Base-by-base conservation (phyloP, 2,329 filamentous ascomycete species). In the Fusarium albidum region DNA sequence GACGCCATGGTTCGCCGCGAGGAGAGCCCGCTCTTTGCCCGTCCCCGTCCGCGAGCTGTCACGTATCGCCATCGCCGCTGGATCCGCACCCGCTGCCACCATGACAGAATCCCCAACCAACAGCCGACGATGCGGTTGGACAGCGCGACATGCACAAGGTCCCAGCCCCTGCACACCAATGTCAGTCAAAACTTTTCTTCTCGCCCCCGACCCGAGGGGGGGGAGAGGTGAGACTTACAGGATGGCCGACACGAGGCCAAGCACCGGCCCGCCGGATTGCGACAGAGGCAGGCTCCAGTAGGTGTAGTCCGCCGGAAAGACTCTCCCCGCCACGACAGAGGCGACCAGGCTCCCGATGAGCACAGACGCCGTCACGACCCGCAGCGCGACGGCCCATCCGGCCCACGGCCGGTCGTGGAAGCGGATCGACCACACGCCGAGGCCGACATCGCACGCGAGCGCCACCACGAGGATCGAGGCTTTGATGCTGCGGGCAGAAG, bases 191-290 rank as follows among this genome's bases (percentile, higher is more conserved):
- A 13, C 8, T 38, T 17, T 29, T 13, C 26, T 18, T 31, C 9
- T 5, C 9, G 29, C 11, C 26, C 27, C 33, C 39, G 18, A n/a
- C 17, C 14, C 15, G 34, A 18, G 11, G 14, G 28, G 27, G 45
- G 27, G 44, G 35, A 25, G 27, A 29, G 29, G 27, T 33, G 15
- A 5, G 32, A 63, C 69, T 63, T 66, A 72, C 70, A 71, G 68
- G 43, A 71, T 64, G 18, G 69, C 57, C 66, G 73, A 75, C 15
- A 77, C 61, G 42, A 77, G 69, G 41, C 70, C 57, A 51, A 76
- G 69, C 8, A 74, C 68, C 39, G 74, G 55, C 9, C 65, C 66
- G 9, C 69, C 67, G 3, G 72, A 64, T 31, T 63, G 66, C 15
- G 55, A 54, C 6, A 64, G 53, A 33, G 57, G 25, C 43, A 77